phyloP scores from a whole-genome alignment of 164 flowering plant species.

The Chimonanthus salicifolius region DNA sequence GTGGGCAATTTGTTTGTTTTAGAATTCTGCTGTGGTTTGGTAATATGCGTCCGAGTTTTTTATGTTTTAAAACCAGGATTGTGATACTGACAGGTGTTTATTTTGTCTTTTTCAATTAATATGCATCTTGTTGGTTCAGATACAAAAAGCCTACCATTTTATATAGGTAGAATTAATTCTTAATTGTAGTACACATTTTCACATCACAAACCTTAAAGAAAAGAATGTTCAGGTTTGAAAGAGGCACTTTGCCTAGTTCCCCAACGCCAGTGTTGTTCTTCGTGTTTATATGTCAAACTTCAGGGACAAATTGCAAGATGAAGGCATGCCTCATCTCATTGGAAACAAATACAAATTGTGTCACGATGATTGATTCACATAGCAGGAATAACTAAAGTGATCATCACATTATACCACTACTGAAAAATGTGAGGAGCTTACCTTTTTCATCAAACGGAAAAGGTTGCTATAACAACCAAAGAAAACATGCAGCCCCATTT shows the following conservation, averaged over 20 bases:
- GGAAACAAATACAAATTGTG: not conserved
- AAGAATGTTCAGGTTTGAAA: not conserved
- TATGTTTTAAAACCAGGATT: too few relatives aligned
- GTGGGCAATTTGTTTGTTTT: too few relatives aligned
- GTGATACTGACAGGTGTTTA: too few relatives aligned
- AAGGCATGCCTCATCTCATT: not conserved
- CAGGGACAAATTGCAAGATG: not conserved
- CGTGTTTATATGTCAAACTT: not conserved
- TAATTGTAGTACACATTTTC: not conserved
- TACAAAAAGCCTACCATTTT: too few relatives aligned
- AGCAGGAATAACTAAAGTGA: not conserved
- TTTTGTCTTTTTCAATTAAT: too few relatives aligned
- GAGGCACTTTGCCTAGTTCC: too few relatives aligned
- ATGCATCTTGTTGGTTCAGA: too few relatives aligned
- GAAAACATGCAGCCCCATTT: slow-evolving; percentile 98
- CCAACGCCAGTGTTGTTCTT: not conserved
- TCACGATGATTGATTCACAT: not conserved
- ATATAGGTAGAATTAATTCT: not conserved
- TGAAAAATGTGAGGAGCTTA: slow-evolving; percentile 10
- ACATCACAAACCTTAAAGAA: not conserved
- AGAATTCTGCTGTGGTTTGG: too few relatives aligned
- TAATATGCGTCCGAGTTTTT: too few relatives aligned
- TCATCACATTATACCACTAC: not conserved
- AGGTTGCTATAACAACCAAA: slow-evolving; percentile 97
- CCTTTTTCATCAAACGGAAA: slow-evolving; percentile 98